phyloP scores from a whole-genome alignment of 2,329 filamentous ascomycete genomes.

The Blastomyces percursus region DNA sequence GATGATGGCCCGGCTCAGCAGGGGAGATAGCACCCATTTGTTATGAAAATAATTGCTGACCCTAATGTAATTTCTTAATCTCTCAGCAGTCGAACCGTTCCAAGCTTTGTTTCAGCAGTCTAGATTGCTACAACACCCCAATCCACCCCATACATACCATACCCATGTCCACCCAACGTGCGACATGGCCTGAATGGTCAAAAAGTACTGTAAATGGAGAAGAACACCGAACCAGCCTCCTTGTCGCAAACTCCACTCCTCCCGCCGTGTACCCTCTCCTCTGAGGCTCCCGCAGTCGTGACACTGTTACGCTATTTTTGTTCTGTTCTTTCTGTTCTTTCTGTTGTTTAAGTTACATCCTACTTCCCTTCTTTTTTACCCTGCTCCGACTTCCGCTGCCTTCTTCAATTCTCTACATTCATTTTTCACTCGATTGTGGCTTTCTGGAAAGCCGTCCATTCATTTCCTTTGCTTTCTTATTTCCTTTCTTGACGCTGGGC shows the following conservation, averaged over 20 bases:
- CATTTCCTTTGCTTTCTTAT: slow-evolving; percentile 17
- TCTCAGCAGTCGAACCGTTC: not conserved
- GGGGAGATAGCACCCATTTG: not conserved
- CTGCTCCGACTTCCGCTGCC: slow-evolving; percentile 5
- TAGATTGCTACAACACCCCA: not conserved
- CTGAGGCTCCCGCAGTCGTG: not conserved
- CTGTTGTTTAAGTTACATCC: slow-evolving; percentile 10
- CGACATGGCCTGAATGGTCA: slow-evolving; percentile 1
- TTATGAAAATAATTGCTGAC: not conserved
- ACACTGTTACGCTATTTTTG: not conserved
- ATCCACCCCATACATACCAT: slow-evolving; percentile 2
- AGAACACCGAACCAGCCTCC: not conserved
- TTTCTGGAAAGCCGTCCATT: slow-evolving; percentile 34
- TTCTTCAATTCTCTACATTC: not conserved
- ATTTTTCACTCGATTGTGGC: slow-evolving; percentile 11
- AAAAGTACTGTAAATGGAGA: not conserved
- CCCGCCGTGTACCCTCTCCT: not conserved
- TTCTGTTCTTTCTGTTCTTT: slow-evolving; percentile 5
- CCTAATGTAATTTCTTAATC: not conserved
- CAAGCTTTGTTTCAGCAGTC: slow-evolving; percentile 6
- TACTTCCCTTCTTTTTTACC: not conserved
- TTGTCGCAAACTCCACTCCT: not conserved
- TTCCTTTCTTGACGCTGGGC: slow-evolving; percentile 9
- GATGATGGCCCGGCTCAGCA: not conserved
- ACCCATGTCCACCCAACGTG: slow-evolving; percentile 1